Percentiles rank a stretch among this genome's conserved stretches.
Evolutionary conservation across 225 moss, liverwort and hornwort species (phyloP).

Genomic region (Thuidium tamariscinum): DNA sequence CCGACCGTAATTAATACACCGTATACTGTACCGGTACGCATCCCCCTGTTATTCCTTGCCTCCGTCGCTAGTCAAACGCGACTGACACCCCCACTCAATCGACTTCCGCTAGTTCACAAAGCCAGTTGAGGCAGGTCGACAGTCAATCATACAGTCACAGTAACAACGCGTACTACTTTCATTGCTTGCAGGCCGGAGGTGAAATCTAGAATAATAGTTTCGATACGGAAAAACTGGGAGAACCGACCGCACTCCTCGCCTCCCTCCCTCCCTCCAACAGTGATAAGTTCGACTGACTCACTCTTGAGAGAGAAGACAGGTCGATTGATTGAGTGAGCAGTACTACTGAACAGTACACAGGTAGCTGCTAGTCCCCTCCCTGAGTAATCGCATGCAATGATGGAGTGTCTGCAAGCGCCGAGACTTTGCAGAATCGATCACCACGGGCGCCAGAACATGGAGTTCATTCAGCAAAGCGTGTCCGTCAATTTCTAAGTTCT

Average conservation of each 20-base stretch:
- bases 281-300: neutral
- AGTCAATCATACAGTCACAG: neutral
- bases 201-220: neutral
- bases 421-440: neutral
- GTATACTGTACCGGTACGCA: too few species aligned
- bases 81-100: neutral
- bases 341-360: neutral
- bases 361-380: neutral
- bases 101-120: neutral
- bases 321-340: neutral
- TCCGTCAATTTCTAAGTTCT: neutral
- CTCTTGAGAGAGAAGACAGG: neutral
- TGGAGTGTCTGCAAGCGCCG: neutral
- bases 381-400: neutral
- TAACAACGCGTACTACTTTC: neutral
- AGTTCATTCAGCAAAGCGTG: neutral
- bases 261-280: neutral
- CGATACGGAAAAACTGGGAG: neutral
- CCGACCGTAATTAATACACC: too few species aligned
- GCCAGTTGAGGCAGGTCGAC: neutral
- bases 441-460: neutral
- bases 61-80: neutral
- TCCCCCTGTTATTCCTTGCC: neutral
- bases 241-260: neutral
- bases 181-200: neutral